phyloP scores from a whole-genome alignment of 345 rosid species.

The Eucalyptus erythrocorys region DNA sequence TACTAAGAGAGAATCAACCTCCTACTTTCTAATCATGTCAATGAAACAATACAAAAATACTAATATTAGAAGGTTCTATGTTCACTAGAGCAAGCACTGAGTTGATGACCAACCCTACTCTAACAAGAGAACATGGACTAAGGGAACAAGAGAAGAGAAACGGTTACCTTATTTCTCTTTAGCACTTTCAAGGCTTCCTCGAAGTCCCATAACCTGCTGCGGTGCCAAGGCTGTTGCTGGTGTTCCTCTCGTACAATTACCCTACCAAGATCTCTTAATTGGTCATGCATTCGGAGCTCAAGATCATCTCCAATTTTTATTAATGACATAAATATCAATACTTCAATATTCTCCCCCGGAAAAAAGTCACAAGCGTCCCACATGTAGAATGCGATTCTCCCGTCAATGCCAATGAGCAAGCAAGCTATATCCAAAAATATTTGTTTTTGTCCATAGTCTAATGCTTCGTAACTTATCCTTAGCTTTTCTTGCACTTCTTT shows the following conservation, averaged over 20 bases:
- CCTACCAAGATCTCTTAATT: not conserved
- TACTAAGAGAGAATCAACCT: not conserved
- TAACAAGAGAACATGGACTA: no score
- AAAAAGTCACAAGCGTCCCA: not conserved
- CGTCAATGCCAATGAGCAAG: not conserved
- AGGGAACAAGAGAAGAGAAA: no score
- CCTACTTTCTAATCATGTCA: not conserved
- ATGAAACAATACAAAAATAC: not conserved
- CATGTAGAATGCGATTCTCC: not conserved
- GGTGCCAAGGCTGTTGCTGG: accelerated
- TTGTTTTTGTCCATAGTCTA: not conserved
- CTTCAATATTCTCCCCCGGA: not conserved
- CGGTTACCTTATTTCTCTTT: not conserved
- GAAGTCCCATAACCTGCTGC: not conserved
- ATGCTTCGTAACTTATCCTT: not conserved
- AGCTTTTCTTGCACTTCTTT: not conserved
- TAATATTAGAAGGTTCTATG: not conserved
- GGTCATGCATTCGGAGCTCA: no score
- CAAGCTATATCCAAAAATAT: not conserved
- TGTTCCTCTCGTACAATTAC: not conserved
- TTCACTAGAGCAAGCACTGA: not conserved
- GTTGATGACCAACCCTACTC: not conserved
- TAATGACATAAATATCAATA: not conserved
- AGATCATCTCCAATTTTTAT: no score
- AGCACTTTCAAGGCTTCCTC: not conserved